These are phyloP conservation scores for Fusarium paranaense DNA, from an alignment of 2,329 filamentous ascomycete genomes.

Conservation along the genomic window DNA sequence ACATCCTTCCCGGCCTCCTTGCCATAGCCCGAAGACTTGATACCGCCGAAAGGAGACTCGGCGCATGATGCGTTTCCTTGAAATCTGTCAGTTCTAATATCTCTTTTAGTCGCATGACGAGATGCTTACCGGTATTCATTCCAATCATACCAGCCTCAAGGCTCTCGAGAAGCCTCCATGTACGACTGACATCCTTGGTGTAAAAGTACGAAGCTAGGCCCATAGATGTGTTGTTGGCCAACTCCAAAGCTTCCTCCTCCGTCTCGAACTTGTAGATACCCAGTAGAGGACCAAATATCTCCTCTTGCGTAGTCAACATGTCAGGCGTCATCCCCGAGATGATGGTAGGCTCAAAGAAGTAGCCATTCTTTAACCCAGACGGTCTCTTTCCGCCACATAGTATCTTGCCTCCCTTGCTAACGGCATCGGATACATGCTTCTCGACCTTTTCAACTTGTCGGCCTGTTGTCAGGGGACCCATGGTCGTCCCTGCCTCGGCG, in stretches of 20 bases:
- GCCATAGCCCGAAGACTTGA: conserved; percentile 33
- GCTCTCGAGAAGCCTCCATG: conserved; percentile 2
- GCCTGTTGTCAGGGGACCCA: background rate
- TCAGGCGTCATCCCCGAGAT: background rate
- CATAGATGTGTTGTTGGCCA: conserved; percentile 5
- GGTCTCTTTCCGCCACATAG: background rate
- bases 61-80: background rate
- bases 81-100: background rate
- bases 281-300: background rate
- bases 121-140: background rate
- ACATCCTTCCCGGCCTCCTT: conserved; percentile 54
- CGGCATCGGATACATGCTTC: background rate
- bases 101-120: rapidly evolving
- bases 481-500: background rate
- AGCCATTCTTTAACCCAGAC: background rate
- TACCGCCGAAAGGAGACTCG: conserved; percentile 17
- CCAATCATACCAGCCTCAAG: conserved; percentile 10
- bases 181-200: background rate
- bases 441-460: background rate
- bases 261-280: background rate
- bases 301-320: conserved; percentile 1
- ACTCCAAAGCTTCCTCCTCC: background rate
- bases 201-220: conserved; percentile 4
- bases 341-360: conserved; percentile 6
- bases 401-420: background rate